Evolutionary conservation across 202 grass and related monocot species (phyloP).

Genomic region (Elaeis oleifera): DNA sequence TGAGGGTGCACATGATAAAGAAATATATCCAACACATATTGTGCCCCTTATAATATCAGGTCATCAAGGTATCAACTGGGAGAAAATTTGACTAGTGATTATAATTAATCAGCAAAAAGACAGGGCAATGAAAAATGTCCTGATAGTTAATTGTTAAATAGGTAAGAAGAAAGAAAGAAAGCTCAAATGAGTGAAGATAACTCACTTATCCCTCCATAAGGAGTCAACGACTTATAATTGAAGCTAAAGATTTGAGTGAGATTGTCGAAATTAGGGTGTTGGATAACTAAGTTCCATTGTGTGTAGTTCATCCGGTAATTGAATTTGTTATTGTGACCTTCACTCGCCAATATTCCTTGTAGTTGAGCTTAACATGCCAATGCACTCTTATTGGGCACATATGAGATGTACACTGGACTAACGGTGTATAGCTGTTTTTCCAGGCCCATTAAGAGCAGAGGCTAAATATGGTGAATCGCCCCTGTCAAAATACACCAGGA

Average conservation of each 20-base stretch:
- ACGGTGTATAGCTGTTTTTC: slow-evolving; percentile 37
- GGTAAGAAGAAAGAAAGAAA: too few species aligned
- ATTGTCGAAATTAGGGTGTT: slow-evolving; percentile 90
- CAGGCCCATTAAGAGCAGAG: slow-evolving; percentile 41
- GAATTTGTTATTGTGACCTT: slow-evolving; percentile 79
- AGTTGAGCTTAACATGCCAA: slow-evolving; percentile 94
- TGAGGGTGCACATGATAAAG: too few species aligned
- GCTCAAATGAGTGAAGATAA: slow-evolving; percentile 1
- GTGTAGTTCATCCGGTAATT: slow-evolving; percentile 95
- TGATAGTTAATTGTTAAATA: too few species aligned
- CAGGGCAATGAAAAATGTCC: too few species aligned
- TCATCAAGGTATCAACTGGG: too few species aligned
- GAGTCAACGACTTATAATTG: slow-evolving; percentile 57
- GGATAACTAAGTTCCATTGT: slow-evolving; percentile 81
- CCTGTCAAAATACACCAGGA: slow-evolving; percentile 29
- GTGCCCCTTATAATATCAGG: too few species aligned
- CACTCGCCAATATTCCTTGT: slow-evolving; percentile 82
- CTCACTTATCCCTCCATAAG: slow-evolving; percentile 81
- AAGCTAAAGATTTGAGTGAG: slow-evolving; percentile 79
- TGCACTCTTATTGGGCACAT: slow-evolving; percentile 98
- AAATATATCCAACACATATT: too few species aligned
- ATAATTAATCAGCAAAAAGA: too few species aligned
- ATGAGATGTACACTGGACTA: slow-evolving; percentile 76
- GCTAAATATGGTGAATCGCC: slow-evolving; percentile 61
- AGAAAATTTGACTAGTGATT: too few species aligned